Percentiles rank a stretch among this genome's conserved stretches.
Evolutionary conservation across 352 stramenopile species (phyloP).

Genomic region (Chrysophaeum taylorii): DNA sequence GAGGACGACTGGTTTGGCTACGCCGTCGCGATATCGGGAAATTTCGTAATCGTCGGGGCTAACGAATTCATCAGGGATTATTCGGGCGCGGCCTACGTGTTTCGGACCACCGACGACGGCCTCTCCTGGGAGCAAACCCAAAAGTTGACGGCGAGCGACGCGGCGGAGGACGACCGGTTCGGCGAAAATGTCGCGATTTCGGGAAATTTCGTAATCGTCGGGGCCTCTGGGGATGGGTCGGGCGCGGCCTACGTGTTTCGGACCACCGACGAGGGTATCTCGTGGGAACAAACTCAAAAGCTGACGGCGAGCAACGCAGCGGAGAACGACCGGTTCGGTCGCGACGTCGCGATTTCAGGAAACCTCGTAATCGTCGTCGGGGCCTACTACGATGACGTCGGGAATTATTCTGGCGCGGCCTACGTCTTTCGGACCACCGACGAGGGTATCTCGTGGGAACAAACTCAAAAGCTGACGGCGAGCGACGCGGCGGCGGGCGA

Average conservation of each 20-base stretch:
- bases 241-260: background rate
- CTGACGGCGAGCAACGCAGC: background rate
- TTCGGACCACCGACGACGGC: background rate
- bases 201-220: background rate
- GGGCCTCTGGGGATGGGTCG: background rate
- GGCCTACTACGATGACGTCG: background rate
- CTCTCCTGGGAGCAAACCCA: background rate
- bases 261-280: background rate
- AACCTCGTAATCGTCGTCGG: background rate
- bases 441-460: background rate
- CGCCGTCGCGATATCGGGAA: background rate
- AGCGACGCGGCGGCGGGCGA: background rate
- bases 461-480: slow-evolving; percentile 1
- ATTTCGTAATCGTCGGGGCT: background rate
- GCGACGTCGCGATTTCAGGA: background rate
- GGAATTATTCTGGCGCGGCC: background rate
- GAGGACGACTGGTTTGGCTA: background rate
- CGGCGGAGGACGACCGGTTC: background rate
- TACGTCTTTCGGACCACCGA: background rate
- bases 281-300: background rate
- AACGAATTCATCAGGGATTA: background rate
- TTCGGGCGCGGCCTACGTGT: background rate
- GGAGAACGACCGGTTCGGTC: background rate
- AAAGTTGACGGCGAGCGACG: slow-evolving; percentile 1
- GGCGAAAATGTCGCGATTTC: background rate